phyloP scores from a whole-genome alignment of 2,329 filamentous ascomycete species.

The Elsinoe batatas region DNA sequence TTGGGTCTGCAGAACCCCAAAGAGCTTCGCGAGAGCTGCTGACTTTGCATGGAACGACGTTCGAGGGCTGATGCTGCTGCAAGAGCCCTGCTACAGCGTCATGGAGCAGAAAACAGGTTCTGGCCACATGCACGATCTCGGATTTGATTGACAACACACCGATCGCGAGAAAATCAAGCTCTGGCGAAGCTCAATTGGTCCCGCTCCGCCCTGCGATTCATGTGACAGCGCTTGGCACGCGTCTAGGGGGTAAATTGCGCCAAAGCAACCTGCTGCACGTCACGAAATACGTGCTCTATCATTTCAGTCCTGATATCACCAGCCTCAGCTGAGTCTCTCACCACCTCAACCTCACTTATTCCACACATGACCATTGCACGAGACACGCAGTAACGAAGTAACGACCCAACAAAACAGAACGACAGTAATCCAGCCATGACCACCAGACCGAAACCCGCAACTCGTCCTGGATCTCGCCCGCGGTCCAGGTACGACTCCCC shows the following conservation, averaged over 20 bases:
- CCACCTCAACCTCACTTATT: not conserved
- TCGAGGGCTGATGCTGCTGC: too few species aligned
- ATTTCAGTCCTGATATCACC: not conserved
- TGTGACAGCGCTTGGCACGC: slow-evolving; percentile 6
- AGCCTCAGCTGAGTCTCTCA: not conserved
- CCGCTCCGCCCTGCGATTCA: not conserved
- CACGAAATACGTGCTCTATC: not conserved
- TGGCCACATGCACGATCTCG: not conserved
- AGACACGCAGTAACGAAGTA: not conserved
- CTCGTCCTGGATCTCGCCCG: not conserved
- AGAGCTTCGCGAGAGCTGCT: too few species aligned
- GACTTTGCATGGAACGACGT: too few species aligned
- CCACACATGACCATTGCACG: not conserved
- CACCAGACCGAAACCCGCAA: slow-evolving; percentile 3
- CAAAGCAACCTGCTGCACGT: not conserved
- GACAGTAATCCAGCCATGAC: slow-evolving; percentile 1
- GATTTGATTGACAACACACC: not conserved
- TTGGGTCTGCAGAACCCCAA: too few species aligned
- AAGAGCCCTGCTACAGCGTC: not conserved
- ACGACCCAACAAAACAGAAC: not conserved
- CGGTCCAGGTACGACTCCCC: slow-evolving; percentile 7
- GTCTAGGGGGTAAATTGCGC: slow-evolving; percentile 6
- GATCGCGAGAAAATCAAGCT: slow-evolving; percentile 10
- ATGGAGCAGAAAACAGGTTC: not conserved
- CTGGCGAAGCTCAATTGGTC: slow-evolving; percentile 9